Percentiles rank a stretch among this genome's conserved stretches.
phyloP scores from a whole-genome alignment of 306 rosid genomes.

The Fagus sylvatica region DNA sequence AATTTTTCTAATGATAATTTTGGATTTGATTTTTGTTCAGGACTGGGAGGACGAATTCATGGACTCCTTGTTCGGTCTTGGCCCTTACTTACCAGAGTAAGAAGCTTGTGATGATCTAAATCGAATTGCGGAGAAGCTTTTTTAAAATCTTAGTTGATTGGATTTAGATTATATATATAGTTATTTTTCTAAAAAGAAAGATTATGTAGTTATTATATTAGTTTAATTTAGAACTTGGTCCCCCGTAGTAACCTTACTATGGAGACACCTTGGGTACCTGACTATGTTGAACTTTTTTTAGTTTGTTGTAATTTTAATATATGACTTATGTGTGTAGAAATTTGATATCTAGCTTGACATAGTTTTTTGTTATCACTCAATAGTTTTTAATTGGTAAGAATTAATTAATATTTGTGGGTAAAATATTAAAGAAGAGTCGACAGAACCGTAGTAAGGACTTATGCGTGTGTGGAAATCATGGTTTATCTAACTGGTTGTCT shows the following conservation, averaged over 20 bases:
- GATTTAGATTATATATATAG: neutral
- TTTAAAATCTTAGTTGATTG: neutral
- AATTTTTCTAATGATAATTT: neutral
- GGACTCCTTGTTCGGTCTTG: neutral
- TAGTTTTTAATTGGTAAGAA: too few relatives aligned
- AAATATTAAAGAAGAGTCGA: too few relatives aligned
- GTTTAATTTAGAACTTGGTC: neutral
- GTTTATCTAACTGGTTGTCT: too few relatives aligned
- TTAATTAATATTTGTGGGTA: too few relatives aligned
- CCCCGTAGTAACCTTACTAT: neutral
- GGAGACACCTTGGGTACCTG: too few relatives aligned
- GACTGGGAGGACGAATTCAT: constrained; percentile 30
- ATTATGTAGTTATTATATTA: neutral
- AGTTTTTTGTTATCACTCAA: neutral
- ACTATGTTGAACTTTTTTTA: too few relatives aligned
- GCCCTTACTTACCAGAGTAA: neutral
- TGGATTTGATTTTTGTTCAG: constrained; percentile 7
- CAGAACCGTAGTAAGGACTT: too few relatives aligned
- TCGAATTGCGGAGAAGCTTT: neutral
- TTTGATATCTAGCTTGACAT: neutral
- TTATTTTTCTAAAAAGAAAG: too few relatives aligned
- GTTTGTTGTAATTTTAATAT: neutral
- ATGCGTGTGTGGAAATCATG: too few relatives aligned
- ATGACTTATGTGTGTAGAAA: neutral
- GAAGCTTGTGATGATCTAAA: neutral